Base-by-base conservation (phyloP, 352 stramenopile genomes). In the Hyaloperonospora arabidopsidis region DNA sequence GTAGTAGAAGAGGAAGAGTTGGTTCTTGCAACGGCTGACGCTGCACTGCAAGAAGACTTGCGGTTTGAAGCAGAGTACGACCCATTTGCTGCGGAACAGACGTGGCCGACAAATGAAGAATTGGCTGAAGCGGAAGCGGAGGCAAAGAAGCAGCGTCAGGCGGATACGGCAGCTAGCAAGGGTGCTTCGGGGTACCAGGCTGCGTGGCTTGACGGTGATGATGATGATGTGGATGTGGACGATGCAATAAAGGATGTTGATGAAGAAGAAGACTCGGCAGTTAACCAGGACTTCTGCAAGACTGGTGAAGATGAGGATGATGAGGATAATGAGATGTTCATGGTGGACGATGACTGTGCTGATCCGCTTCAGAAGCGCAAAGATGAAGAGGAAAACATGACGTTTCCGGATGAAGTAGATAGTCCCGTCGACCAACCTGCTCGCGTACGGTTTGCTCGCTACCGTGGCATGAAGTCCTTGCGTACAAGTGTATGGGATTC, bases 41-140 rank as follows among this genome's bases (percentile, higher is more conserved):
- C 68, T 25, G 61, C 59, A 19, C 58, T 87, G 17, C 80, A 89
- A 63, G 84, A 90, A 36, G 87, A 96, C 52, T 57, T 94, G 53
- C 80, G 79, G 21, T 89, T 85, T 39, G 81, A 92, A 51, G 95
- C 95, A 15, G 84, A 89, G 29, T 93, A 96, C 54, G 92, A 98
- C 67, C 81, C 83, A 29, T 89, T 99, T 45, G 92, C 95, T 15
- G 95, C 95, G 14, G 97, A 99, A 59, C 97, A 99, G 75, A 99
- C 97, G 53, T 97, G 92, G 92, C 92, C 92, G 1, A 97, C 90
- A 12, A 80, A 97, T 45, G 93, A 98, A 56, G 95, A 98, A 50
- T 87, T 98, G 47, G 90, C 92, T 25, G 88, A 97, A 35, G 86
- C 84, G 10, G 84, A 81, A 58, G 52, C 66, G 11, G 68, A 80